Percentiles rank a stretch among this genome's conserved stretches.
phyloP scores from a whole-genome alignment of 2,329 filamentous ascomycete species.

The Ilyonectria mors-panacis region DNA sequence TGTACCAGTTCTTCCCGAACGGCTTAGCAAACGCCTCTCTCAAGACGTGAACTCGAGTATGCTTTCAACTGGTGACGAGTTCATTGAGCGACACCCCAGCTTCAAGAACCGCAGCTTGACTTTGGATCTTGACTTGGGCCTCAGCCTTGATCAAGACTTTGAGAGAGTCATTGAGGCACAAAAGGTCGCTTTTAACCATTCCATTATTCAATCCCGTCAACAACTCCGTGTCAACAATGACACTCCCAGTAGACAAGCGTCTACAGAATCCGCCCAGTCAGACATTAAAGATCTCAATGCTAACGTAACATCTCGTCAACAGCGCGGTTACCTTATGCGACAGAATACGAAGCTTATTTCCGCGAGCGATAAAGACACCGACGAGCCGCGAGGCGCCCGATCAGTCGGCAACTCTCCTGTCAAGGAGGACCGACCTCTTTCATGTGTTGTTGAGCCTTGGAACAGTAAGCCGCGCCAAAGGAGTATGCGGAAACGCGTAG shows the following conservation, averaged over 20 bases:
- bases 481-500: conserved; percentile 69
- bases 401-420: conserved; percentile 78
- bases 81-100: conserved; percentile 76
- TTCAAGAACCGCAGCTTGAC: conserved; percentile 88
- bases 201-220: conserved; percentile 38
- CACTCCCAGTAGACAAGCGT: conserved; percentile 63
- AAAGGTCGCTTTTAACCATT: conserved; percentile 77
- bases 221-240: conserved; percentile 40
- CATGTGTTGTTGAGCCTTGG: conserved; percentile 98
- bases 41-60: conserved; percentile 61
- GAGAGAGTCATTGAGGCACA: conserved; percentile 95
- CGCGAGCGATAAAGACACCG: conserved; percentile 82
- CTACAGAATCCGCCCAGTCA: conserved; percentile 45
- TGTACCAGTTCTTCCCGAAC: conserved; percentile 73
- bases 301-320: conserved; percentile 75
- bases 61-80: conserved; percentile 56
- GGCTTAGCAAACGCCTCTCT: conserved; percentile 70
- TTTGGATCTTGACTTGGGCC: conserved; percentile 84
- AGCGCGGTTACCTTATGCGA: conserved; percentile 98
- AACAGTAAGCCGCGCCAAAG: conserved; percentile 82
- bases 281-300: conserved; percentile 60
- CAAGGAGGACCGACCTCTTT: conserved; percentile 86
- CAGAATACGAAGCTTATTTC: conserved; percentile 98
- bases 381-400: conserved; percentile 69
- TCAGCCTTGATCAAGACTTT: conserved; percentile 93